These are phyloP conservation scores for Irpex sp. DNA, from an alignment of 1,284 basidiomycete species.

Conservation along the genomic window DNA sequence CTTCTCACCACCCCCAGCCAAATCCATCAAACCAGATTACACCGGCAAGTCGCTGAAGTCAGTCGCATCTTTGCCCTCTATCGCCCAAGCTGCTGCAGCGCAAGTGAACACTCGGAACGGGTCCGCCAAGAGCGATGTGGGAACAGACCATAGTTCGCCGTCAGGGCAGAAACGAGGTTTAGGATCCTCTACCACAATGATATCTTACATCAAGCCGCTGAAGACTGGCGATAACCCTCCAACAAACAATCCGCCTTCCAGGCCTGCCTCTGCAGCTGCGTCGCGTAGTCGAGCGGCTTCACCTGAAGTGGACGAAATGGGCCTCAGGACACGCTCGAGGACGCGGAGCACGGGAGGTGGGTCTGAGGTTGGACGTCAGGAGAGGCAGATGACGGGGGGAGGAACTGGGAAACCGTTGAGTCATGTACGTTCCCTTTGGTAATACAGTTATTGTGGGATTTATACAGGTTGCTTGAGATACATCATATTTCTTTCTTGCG, in stretches of 20 bases:
- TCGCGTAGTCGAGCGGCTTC: slow-evolving; percentile 16
- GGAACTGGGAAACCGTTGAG: slow-evolving; percentile 58
- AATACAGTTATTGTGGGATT: slow-evolving; percentile 31
- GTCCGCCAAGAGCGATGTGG: slow-evolving; percentile 19
- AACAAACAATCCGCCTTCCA: slow-evolving; percentile 20
- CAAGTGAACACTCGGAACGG: slow-evolving; percentile 12
- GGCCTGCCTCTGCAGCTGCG: slow-evolving; percentile 15
- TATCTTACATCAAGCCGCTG: slow-evolving; percentile 47
- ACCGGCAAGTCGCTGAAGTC: slow-evolving; percentile 21
- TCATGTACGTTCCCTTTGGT: slow-evolving; percentile 81
- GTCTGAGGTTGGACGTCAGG: slow-evolving; percentile 17
- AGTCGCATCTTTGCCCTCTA: slow-evolving; percentile 23
- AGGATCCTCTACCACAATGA: slow-evolving; percentile 47
- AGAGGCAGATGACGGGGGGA: slow-evolving; percentile 29
- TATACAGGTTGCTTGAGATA: slow-evolving; percentile 22
- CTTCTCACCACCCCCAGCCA: slow-evolving; percentile 12
- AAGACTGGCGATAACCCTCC: slow-evolving; percentile 43
- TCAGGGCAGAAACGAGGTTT: slow-evolving; percentile 26
- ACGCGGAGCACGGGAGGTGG: slow-evolving; percentile 16
- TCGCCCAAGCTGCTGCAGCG: slow-evolving; percentile 14
- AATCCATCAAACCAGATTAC: slow-evolving; percentile 20
- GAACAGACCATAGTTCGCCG: slow-evolving; percentile 14
- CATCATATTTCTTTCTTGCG: slow-evolving; percentile 20
- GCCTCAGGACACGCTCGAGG: slow-evolving; percentile 40
- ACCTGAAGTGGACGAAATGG: slow-evolving; percentile 54